Percentiles rank a stretch among this genome's conserved stretches.
These are phyloP conservation scores for Pezicula radicicola DNA, from an alignment of 2,329 filamentous ascomycete species.

Conservation along the genomic window DNA sequence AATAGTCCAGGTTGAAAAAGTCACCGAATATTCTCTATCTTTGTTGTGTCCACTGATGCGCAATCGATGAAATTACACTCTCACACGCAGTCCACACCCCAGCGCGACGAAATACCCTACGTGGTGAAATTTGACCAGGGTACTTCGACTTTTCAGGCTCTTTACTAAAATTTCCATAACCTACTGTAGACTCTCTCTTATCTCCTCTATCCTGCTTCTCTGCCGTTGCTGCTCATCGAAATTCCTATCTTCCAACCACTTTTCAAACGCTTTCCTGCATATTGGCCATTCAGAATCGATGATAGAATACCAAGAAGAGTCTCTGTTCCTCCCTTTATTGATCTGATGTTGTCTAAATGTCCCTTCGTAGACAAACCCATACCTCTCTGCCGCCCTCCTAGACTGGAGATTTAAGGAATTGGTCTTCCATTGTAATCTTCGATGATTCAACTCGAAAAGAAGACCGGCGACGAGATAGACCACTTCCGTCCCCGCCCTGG, in stretches of 20 bases:
- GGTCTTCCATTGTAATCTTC: constrained; percentile 61
- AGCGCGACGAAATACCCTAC: neutral
- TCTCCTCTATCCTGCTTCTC: too few species aligned
- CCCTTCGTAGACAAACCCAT: constrained; percentile 58
- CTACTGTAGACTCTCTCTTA: too few species aligned
- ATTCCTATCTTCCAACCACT: constrained; percentile 52
- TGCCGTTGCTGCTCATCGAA: constrained; percentile 39
- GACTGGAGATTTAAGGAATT: constrained; percentile 52
- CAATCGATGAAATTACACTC: constrained; percentile 1
- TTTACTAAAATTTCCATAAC: too few species aligned
- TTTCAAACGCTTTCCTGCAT: constrained; percentile 42
- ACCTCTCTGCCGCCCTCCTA: constrained; percentile 46
- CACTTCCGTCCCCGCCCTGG: constrained; percentile 52
- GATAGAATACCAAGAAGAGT: constrained; percentile 58
- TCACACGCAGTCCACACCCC: neutral
- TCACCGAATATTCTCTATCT: neutral
- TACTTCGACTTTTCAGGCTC: too few species aligned
- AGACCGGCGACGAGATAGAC: constrained; percentile 50
- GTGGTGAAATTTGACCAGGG: too few species aligned
- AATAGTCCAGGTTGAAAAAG: neutral
- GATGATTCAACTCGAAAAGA: constrained; percentile 51
- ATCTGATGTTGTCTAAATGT: constrained; percentile 58
- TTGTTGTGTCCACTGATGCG: neutral
- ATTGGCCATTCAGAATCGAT: constrained; percentile 53
- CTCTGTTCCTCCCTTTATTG: constrained; percentile 48